Evolutionary conservation across 352 stramenopile species (phyloP).

Genomic region (Thalassiosira exigua): DNA sequence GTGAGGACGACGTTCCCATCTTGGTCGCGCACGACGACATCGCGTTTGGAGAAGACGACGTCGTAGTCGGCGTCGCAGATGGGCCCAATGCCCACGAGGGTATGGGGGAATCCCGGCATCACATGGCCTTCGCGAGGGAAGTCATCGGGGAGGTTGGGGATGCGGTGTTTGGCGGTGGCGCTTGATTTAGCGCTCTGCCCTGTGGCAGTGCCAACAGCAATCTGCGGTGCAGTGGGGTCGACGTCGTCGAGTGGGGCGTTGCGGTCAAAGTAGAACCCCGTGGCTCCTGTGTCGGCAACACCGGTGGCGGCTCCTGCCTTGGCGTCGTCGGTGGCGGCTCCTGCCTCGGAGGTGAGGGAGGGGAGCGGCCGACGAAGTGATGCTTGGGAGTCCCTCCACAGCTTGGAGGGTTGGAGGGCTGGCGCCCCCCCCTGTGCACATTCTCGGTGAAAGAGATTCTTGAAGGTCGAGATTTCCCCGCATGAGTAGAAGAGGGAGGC

Average conservation of each 20-base stretch:
- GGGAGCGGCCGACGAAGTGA: too few relatives aligned
- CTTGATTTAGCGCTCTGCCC: neutral
- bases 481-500: too few relatives aligned
- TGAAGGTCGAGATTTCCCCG: too few relatives aligned
- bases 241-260: neutral
- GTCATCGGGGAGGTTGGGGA: too few relatives aligned
- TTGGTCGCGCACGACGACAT: too few relatives aligned
- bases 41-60: neutral
- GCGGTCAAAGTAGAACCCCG: neutral
- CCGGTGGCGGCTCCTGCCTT: neutral
- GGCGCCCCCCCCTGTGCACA: too few relatives aligned
- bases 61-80: slow-evolving; percentile 8
- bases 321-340: neutral
- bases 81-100: neutral
- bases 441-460: too few relatives aligned
- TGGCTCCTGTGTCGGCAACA: neutral
- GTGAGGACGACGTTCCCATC: neutral
- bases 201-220: neutral
- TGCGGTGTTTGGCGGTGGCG: too few relatives aligned
- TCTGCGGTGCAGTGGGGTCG: slow-evolving; percentile 2
- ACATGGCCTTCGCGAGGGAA: neutral
- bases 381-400: too few relatives aligned
- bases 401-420: too few relatives aligned
- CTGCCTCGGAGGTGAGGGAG: neutral
- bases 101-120: slow-evolving; percentile 7